A percentile compares a stretch with the other conserved stretches of the same genome.
Conservation (phyloP, 495 filamentous ascomycete species). For the Neurospora discreta region DNA sequence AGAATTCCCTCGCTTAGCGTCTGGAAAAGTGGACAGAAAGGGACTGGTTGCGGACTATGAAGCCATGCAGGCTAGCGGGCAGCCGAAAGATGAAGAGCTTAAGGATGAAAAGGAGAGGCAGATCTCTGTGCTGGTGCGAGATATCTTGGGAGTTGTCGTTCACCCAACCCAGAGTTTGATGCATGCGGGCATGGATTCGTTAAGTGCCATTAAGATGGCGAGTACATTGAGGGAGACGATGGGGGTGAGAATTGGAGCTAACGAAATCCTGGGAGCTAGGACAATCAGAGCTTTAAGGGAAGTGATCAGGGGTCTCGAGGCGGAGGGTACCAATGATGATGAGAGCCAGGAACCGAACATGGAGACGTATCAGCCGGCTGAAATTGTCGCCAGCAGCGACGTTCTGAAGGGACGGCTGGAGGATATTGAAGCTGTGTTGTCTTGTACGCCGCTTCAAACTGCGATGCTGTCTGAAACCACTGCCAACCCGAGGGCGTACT, state of each 20-base stretch:
- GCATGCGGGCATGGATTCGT: constrained; percentile 57
- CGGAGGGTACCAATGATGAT: background rate
- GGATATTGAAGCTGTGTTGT: constrained; percentile 41
- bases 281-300: constrained; percentile 19
- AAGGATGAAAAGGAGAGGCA: constrained; percentile 30
- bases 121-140: constrained; percentile 35
- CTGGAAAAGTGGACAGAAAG: constrained; percentile 67
- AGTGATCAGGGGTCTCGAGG: background rate
- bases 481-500: constrained; percentile 46
- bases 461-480: constrained; percentile 68
- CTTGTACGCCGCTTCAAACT: constrained; percentile 58
- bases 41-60: constrained; percentile 47
- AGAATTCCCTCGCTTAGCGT: constrained; percentile 58
- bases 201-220: constrained; percentile 56
- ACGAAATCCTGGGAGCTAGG: constrained; percentile 45
- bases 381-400: background rate
- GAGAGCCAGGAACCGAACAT: background rate
- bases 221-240: constrained; percentile 39
- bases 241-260: constrained; percentile 40
- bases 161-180: constrained; percentile 34
- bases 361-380: background rate
- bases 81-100: constrained; percentile 5
- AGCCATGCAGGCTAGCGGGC: constrained; percentile 3
- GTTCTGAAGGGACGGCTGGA: constrained; percentile 6
- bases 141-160: constrained; percentile 34